Evolutionary conservation across 495 filamentous ascomycete species (phyloP).

Genomic region (Pyrenula massariospora): DNA sequence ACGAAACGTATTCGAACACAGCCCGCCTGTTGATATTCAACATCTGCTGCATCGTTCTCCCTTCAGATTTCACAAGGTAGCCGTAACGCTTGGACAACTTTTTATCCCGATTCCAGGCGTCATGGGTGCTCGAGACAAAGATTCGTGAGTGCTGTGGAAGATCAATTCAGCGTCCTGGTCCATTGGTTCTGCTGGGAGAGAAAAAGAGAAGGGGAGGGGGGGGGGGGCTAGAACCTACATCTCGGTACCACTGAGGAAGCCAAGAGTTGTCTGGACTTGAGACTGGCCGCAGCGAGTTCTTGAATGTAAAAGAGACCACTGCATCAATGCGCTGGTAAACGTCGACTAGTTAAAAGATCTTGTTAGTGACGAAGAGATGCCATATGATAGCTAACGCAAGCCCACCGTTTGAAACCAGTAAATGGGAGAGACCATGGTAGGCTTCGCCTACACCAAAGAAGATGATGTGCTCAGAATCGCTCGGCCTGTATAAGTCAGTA

Average conservation of each 20-base stretch:
- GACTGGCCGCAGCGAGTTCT: slow-evolving; percentile 43
- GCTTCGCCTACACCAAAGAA: slow-evolving; percentile 75
- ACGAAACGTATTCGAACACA: slow-evolving; percentile 41
- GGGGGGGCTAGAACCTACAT: slow-evolving; percentile 20
- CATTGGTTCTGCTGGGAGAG: neutral
- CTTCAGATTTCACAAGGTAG: slow-evolving; percentile 39
- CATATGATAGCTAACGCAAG: neutral
- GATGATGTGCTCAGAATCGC: slow-evolving; percentile 58
- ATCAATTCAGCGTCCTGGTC: neutral
- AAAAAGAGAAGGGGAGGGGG: neutral
- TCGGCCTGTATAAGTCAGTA: slow-evolving; percentile 29
- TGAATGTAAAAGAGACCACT: slow-evolving; percentile 39
- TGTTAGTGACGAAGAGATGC: slow-evolving; percentile 3
- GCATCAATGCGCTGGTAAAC: slow-evolving; percentile 43
- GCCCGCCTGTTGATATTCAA: slow-evolving; percentile 45
- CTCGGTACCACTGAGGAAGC: slow-evolving; percentile 60
- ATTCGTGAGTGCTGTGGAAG: slow-evolving; percentile 51
- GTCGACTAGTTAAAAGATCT: slow-evolving; percentile 26
- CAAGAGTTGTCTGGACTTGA: slow-evolving; percentile 50
- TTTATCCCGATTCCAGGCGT: slow-evolving; percentile 54
- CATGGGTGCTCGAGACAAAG: slow-evolving; percentile 59
- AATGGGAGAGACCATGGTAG: slow-evolving; percentile 55
- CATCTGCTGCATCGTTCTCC: slow-evolving; percentile 49
- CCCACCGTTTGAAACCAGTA: slow-evolving; percentile 56
- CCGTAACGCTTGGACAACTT: slow-evolving; percentile 63